Percentiles rank a stretch among this genome's conserved stretches.
These are phyloP conservation scores for Penicillium occitanis DNA, from an alignment of 2,329 filamentous ascomycete genomes.

Conservation along the genomic window DNA sequence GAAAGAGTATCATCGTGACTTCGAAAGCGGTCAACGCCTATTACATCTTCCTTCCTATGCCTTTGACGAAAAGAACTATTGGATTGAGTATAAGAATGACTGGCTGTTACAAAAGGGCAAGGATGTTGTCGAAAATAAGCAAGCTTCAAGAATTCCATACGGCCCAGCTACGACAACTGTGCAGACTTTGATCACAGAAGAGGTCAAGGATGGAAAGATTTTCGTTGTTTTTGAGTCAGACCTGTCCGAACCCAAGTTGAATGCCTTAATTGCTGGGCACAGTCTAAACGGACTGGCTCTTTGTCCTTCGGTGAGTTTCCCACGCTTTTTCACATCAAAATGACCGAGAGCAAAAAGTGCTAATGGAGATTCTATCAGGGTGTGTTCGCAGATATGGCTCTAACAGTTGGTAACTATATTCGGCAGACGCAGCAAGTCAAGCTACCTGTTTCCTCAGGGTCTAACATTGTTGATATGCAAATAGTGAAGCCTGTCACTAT, in stretches of 20 bases:
- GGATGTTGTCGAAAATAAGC: neutral
- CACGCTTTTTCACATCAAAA: neutral
- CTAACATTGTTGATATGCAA: neutral
- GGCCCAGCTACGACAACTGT: neutral
- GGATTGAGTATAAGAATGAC: conserved; percentile 70
- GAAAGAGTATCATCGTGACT: conserved; percentile 65
- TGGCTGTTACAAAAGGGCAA: conserved; percentile 70
- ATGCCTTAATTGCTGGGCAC: neutral
- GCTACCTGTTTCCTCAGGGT: neutral
- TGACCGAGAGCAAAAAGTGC: too few relatives aligned
- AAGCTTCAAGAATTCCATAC: neutral
- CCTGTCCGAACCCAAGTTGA: neutral
- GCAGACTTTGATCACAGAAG: neutral
- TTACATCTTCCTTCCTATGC: conserved; percentile 60
- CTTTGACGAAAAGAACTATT: conserved; percentile 61
- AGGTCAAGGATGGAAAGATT: neutral
- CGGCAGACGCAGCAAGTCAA: neutral
- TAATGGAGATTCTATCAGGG: neutral
- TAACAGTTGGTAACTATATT: neutral
- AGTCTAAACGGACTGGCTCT: neutral
- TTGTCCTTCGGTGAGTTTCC: conserved; percentile 1
- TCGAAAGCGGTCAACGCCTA: conserved; percentile 30
- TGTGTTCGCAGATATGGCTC: conserved; percentile 5
- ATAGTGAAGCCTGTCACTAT: neutral
- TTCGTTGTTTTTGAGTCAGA: neutral